phyloP scores from a whole-genome alignment of 192 early-diverging fungal species.

The Polychytrium aggregatum region DNA sequence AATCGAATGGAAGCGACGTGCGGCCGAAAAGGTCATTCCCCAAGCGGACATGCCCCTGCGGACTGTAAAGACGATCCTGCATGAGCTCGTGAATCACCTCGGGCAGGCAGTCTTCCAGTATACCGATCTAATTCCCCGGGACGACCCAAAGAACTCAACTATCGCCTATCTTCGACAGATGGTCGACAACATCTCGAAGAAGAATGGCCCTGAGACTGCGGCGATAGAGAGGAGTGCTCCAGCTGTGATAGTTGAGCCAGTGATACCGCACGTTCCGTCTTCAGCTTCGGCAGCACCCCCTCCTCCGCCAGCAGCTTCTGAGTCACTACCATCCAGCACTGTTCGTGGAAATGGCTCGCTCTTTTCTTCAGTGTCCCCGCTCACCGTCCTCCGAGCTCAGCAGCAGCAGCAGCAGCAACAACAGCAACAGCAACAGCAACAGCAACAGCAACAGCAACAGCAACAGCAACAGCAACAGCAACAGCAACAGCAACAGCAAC shows the following conservation, averaged over 20 bases:
- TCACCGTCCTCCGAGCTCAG: not conserved
- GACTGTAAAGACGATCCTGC: conserved; percentile 85
- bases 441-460: not conserved
- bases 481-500: not conserved
- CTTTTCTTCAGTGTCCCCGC: not conserved
- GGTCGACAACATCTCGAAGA: conserved; percentile 7
- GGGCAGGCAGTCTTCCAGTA: conserved; percentile 51
- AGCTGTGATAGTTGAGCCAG: no score
- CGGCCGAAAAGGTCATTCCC: conserved; percentile 51
- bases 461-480: not conserved
- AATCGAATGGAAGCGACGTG: conserved; percentile 74
- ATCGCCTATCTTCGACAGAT: conserved; percentile 28
- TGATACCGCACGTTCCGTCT: not conserved
- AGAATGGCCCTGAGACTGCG: not conserved
- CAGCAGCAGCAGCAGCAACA: not conserved
- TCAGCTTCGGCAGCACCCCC: no score
- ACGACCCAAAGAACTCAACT: conserved; percentile 46
- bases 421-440: not conserved
- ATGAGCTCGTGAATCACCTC: conserved; percentile 60
- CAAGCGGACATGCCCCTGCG: conserved; percentile 88
- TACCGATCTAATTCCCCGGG: conserved; percentile 47
- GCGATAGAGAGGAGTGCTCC: not conserved
- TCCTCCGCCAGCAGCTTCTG: no score
- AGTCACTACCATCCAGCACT: no score
- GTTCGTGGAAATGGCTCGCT: no score